Percentiles rank a stretch among this genome's conserved stretches.
Conservation (phyloP, 257 asterid species). For the Solanum virginianum region DNA sequence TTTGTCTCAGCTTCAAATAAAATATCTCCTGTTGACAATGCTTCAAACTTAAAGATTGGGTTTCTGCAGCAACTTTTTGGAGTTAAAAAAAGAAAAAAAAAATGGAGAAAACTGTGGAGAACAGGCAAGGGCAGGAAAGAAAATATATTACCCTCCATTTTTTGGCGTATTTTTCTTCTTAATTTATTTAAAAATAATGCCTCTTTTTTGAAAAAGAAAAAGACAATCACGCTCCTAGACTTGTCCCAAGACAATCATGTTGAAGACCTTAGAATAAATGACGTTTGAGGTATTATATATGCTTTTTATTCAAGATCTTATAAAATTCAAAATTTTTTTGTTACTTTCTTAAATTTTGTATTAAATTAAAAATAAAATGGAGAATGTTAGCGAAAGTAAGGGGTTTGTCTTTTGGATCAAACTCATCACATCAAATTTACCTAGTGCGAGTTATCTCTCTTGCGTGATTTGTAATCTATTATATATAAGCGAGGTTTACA, state of each 20-base stretch:
- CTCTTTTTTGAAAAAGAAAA: no score
- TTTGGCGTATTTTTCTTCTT: neutral
- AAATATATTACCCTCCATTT: neutral
- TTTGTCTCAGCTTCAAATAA: neutral
- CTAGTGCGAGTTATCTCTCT: no score
- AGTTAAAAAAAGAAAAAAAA: neutral
- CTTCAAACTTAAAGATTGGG: neutral
- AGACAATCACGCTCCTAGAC: no score
- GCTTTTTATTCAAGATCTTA: neutral
- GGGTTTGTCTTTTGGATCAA: no score
- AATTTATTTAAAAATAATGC: no score
- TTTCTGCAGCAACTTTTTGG: neutral
- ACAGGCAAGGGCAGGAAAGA: neutral
- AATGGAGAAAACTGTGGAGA: neutral
- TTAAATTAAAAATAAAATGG: neutral
- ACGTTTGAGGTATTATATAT: no score
- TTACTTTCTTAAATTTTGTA: neutral
- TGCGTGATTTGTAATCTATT: no score
- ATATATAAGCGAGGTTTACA: no score
- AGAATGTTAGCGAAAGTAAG: no score
- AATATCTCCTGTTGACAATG: neutral
- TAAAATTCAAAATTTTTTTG: neutral
- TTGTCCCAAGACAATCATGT: no score
- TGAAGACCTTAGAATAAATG: no score
- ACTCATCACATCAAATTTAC: no score